Base-by-base conservation (phyloP, 345 rosid genomes). In the Salix caprea region DNA sequence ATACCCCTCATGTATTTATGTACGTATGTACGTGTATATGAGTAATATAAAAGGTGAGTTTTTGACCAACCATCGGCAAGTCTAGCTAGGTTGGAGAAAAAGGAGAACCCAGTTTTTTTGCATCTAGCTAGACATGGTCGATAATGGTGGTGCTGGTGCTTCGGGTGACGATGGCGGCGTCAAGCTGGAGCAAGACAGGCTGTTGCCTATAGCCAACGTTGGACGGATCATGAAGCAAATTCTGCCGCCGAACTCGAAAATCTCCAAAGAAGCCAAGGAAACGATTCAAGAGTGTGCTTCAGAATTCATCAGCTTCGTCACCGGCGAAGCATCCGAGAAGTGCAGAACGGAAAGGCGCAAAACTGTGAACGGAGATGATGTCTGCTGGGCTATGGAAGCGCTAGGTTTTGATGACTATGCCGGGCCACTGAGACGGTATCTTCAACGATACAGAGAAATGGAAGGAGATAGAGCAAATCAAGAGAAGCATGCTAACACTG, bases 81-180 rank as follows among this genome's bases (percentile, higher is more conserved):
- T 36, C 52, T 58, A 67, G 66, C 64, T 4, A 54, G 21, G 37
- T 18, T 58, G 39, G 39, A 69, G 19, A 68, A 36, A n/a, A 11
- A 69, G 52, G 7, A 75, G 23, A 1, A 4, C 70, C 48, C 15
- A 67, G 48, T 39, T 71, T 36, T 71, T 36, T 36, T 68, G 70
- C 64, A 26, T 60, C 70, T 66, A 24, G 61, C 74, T 36, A 23
- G 70, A 39, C 37, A 84, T 85, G 88, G 85, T 58, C 16, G 84
- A 76, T 54, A 77, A 79, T 15, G 64, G 44, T 46, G 19, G 76
- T 60, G 76, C 81, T 50, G 15, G 76, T 60, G 76, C 81, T 60
- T 77, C 83, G 3, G 65, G 71, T 32, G 85, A 80, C 2, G 84
- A 78, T 42, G 81, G 77, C 8, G 60, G 64, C 46, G 7, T 82